Evolutionary conservation across 768 basidiomycete genomes (phyloP), one percentile per base, ranked within the genome.

Genomic region (Phaeolepiota aurea): DNA sequence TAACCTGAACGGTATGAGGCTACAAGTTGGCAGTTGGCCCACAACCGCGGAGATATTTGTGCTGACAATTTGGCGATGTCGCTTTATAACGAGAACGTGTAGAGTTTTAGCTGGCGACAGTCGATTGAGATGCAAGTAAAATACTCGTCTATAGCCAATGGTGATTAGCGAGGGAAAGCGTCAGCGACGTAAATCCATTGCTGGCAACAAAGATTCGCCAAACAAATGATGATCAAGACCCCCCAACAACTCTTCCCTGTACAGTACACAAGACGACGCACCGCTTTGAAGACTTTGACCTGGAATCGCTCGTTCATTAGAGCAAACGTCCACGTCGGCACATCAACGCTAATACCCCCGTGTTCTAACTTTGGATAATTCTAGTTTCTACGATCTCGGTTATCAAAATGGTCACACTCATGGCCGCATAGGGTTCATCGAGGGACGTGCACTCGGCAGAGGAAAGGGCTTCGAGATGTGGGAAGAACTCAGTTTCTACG

Each of bases 401-500:
- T 85, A 85, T 55, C 51, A 69, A 44, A 80, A 83, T 41, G 93
- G 94, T 2, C 76, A 74, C 54, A 79, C 69, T 0, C 94, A 97
- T 57, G 94, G 94, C 1, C 73, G 80, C 28, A 76, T 92, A 4
- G 92, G 94, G 2, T 61, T 87, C 18, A 89, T 90, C 46, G 91
- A 99, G 58, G 94, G 94, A 5, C 72, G 91, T 10, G 83, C 85
- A 0, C 71, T 97, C 12, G 94, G 92, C 1, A 72, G 81, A 41
- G 84, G 90, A 50, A 92, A 94, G 50, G 88, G 86, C 0, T 97
- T 82, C 58, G 92, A 94, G 61, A 79, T 96, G 62, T 97, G 92
- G 91, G 92, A 97, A 58, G 94, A 99, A 58, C 73, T 99, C 10
- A 92, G 87, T 2, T 97, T 82, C 51, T 93, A 93, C 56, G 76